phyloP scores from a whole-genome alignment of 768 basidiomycete genomes.

The Mycena sanguinolenta region DNA sequence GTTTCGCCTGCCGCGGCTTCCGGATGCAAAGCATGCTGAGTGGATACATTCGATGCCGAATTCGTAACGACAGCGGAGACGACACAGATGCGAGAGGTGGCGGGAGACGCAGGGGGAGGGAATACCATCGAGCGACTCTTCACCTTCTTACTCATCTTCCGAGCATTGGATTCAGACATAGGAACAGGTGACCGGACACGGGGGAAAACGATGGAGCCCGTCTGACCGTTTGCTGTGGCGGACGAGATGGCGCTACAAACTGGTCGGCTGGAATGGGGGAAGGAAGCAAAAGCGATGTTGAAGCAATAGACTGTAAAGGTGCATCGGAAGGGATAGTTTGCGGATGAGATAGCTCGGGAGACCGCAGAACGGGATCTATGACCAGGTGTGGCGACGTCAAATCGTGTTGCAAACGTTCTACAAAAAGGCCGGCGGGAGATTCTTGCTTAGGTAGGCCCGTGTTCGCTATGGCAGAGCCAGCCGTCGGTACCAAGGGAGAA shows the following conservation, averaged over 20 bases:
- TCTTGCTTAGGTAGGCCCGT: neutral
- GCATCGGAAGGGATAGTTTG: conserved; percentile 14
- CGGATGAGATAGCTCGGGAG: neutral
- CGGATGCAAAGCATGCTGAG: neutral
- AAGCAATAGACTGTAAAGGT: neutral
- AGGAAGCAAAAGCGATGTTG: conserved; percentile 1
- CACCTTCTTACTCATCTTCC: neutral
- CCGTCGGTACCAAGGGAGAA: neutral
- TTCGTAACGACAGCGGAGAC: neutral
- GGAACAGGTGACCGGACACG: neutral
- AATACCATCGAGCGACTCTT: conserved; percentile 16
- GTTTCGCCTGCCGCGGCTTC: neutral
- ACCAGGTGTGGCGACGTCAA: neutral
- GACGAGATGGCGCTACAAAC: neutral
- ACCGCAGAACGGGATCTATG: conserved; percentile 6
- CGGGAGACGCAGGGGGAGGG: neutral
- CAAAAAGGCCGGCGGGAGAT: neutral
- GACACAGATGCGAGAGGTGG: neutral
- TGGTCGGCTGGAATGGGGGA: conserved; percentile 2
- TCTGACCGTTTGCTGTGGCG: neutral
- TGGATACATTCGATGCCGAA: neutral
- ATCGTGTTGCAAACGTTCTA: neutral
- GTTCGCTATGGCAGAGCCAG: neutral
- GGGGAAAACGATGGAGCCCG: conserved; percentile 6
- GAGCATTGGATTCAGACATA: conserved; percentile 1